Base-by-base conservation (phyloP, 768 basidiomycete genomes). In the Strobilomyces dryophilus region DNA sequence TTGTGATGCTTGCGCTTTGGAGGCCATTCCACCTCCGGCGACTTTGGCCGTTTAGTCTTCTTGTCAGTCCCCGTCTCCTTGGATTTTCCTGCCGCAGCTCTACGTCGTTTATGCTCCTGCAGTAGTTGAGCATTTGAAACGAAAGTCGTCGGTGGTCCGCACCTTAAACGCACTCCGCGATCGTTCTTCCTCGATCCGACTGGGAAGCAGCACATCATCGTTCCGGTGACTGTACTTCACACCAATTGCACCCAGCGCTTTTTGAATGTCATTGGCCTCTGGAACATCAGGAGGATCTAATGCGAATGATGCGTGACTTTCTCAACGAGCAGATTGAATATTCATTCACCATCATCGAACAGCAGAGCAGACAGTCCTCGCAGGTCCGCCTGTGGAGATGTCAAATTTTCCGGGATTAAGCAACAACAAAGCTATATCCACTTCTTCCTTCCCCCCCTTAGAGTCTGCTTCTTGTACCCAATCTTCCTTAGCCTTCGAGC, bases 201-300 rank as follows among this genome's bases (percentile, higher is more conserved):
- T 92, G 4, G 84, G 79, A 8, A 76, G 73, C 14, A 92, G 73
- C 14, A 92, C 73, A 18, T 85, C 79, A 49, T 88, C 84, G 56
- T 92, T 92, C 21, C 78, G 76, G 61, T 92, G 90, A 31, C 79
- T 86, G 57, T 92, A 92, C 47, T 75, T 77, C 5, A 89, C 80
- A 3, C 87, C 87, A 26, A 82, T 75, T 8, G 76, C 74, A 51
- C 74, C 77, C 17, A 91, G 72, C 0, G 81, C 79, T 58, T 74
- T 78, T 53, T 82, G 75, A 75, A 80, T 79, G 20, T 71, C 74
- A 45, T 80, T 74, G 51, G 81, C 72, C 49, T 78, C 74, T 17
- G 62, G 64, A 12, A 63, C 54, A 52, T 74, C 60, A 26, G 77
- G 71, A 36, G 74, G 69, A 24, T 75, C 79, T 77, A 46, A 53